Conservation (phyloP, 495 filamentous ascomycete genomes). For the Hypoxylon subgilvum region DNA sequence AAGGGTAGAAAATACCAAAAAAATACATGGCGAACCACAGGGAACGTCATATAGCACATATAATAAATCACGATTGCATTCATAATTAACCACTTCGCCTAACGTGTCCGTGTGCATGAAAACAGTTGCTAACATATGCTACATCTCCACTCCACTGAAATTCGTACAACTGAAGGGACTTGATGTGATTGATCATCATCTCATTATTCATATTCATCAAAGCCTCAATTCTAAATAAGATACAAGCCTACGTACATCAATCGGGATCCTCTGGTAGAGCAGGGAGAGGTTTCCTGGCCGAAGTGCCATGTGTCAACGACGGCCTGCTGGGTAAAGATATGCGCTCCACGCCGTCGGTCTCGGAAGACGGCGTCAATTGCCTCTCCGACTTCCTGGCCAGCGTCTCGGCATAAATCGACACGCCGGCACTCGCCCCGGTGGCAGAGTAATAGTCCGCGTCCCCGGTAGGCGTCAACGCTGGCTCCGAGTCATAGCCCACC, state of each 20-base stretch:
- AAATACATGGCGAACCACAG: too few species aligned
- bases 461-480: slow-evolving; percentile 27
- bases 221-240: slow-evolving; percentile 1
- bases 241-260: too few species aligned
- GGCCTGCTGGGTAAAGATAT: slow-evolving; percentile 33
- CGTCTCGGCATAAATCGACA: slow-evolving; percentile 20
- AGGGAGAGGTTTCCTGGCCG: slow-evolving; percentile 55
- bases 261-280: slow-evolving; percentile 56
- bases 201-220: slow-evolving; percentile 34
- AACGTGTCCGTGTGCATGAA: neutral
- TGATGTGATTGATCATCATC: slow-evolving; percentile 1
- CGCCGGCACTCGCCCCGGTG: slow-evolving; percentile 6
- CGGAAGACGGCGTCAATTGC: slow-evolving; percentile 48
- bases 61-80: slow-evolving; percentile 18
- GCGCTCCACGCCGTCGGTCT: slow-evolving; percentile 32
- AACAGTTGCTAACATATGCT: neutral
- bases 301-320: slow-evolving; percentile 27
- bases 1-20: too few species aligned
- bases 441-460: slow-evolving; percentile 31
- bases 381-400: slow-evolving; percentile 35
- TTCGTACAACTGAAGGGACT: neutral
- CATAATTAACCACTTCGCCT: neutral
- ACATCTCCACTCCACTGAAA: too few species aligned
- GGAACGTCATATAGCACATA: too few species aligned
- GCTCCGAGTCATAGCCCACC: slow-evolving; percentile 41